Percentiles rank a stretch among this genome's conserved stretches.
These are phyloP conservation scores for Buxus sempervirens DNA, from an alignment of 164 flowering plant species.

Conservation along the genomic window DNA sequence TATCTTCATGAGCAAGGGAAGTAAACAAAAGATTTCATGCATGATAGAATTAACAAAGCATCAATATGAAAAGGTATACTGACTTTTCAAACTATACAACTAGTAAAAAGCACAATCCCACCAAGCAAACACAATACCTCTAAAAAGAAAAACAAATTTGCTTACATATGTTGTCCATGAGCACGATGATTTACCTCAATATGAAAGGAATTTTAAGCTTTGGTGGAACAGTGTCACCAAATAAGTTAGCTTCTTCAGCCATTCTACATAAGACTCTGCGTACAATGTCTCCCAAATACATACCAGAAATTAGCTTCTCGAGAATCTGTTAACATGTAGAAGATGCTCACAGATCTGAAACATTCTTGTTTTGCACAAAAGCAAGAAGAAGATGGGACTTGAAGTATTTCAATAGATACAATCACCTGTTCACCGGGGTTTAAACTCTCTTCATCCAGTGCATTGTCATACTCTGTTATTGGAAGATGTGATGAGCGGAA, in stretches of 20 bases:
- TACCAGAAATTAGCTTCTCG: slow-evolving; percentile 93
- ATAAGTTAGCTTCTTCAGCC: slow-evolving; percentile 94
- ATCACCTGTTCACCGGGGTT: slow-evolving; percentile 90
- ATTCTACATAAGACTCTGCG: slow-evolving; percentile 67
- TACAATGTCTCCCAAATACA: slow-evolving; percentile 94
- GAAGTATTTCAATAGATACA: not conserved
- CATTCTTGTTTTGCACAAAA: slow-evolving; percentile 2
- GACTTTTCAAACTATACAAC: not conserved
- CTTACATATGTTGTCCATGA: not conserved
- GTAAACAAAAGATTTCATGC: too few relatives aligned
- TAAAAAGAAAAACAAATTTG: not conserved
- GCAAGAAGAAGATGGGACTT: not conserved
- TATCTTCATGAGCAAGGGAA: too few relatives aligned
- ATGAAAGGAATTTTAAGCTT: slow-evolving; percentile 66
- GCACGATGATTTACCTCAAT: slow-evolving; percentile 44
- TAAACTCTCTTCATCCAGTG: slow-evolving; percentile 75
- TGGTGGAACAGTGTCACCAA: slow-evolving; percentile 82
- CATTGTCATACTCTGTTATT: slow-evolving; percentile 74
- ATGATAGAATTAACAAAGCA: too few relatives aligned
- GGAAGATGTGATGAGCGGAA: slow-evolving; percentile 90
- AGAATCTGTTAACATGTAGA: slow-evolving; percentile 52
- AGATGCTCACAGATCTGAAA: not conserved
- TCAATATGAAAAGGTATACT: not conserved
- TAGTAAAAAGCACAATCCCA: not conserved
- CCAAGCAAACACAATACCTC: not conserved